phyloP scores from a whole-genome alignment of 2,329 filamentous ascomycete genomes.

The Talaromyces piceae region DNA sequence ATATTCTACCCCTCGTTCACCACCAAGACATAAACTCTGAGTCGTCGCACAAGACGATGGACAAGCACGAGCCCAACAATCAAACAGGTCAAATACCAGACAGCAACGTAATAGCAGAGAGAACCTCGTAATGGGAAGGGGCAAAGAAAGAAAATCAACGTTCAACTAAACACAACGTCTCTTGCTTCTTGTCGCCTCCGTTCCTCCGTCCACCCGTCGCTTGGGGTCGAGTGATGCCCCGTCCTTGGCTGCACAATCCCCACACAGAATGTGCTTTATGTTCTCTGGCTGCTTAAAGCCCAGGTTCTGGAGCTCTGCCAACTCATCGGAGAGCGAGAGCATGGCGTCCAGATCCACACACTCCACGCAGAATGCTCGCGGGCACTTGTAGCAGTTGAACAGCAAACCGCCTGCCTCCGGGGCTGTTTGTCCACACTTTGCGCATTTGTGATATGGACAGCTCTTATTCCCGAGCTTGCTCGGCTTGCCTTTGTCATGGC shows the following conservation, averaged over 20 bases:
- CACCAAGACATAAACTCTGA: no score
- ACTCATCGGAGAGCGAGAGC: slow-evolving; percentile 44
- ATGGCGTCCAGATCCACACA: slow-evolving; percentile 49
- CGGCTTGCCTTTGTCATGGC: slow-evolving; percentile 22
- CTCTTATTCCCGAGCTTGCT: slow-evolving; percentile 27
- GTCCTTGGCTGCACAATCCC: not conserved
- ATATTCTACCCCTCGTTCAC: no score
- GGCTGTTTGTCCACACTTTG: slow-evolving; percentile 47
- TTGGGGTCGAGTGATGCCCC: not conserved
- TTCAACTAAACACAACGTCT: no score
- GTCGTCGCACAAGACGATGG: no score
- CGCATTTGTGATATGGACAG: slow-evolving; percentile 51
- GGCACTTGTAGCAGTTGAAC: slow-evolving; percentile 50
- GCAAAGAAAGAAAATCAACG: no score
- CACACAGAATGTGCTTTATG: slow-evolving; percentile 43
- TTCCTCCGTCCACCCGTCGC: not conserved
- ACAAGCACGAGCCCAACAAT: no score
- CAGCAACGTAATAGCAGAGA: no score
- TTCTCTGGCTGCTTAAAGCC: slow-evolving; percentile 36
- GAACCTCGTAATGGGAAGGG: no score
- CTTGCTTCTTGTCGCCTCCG: not conserved
- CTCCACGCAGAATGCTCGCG: slow-evolving; percentile 51
- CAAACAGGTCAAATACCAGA: no score
- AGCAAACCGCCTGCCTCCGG: slow-evolving; percentile 35
- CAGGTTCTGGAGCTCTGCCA: slow-evolving; percentile 48